Base-by-base conservation (phyloP, 2,329 filamentous ascomycete species). In the Colletotrichum simmondsii region DNA sequence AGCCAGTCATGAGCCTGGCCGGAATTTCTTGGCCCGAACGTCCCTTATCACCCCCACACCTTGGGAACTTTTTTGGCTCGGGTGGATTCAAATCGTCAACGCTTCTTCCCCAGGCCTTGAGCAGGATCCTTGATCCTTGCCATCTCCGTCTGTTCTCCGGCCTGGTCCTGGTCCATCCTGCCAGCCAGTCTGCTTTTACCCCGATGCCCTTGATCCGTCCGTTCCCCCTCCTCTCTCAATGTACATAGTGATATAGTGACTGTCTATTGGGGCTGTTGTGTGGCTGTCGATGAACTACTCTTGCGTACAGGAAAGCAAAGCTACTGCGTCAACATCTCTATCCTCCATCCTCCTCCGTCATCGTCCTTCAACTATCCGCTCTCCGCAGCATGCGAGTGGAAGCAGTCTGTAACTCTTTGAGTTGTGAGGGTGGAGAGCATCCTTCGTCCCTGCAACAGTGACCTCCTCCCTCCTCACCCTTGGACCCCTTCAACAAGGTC, bases 31-130 rank as follows among this genome's bases (percentile, higher is more conserved):
- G 62, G 57, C 32, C 32, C 26, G 49, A 35, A 46, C 49, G 28
- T 58, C 61, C 62, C 71, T 73, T 71, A 71, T 71, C 71, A 67
- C 67, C 67, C 71, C 67, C 67, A 67, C 67, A 67, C 68, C 24
- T 71, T 71, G 62, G 66, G 67, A 73, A 73, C 68, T 71, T 73
- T 71, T 71, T 71, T 65, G 71, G 61, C 66, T 62, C 30, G 62
- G 53, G 61, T 71, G 71, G 71, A 32, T 49, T 65, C 65, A 42
- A 42, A 14, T 49, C 54, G 42, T 28, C n/a, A 4, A 14, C 49
- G 52, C 24, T 32, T 35, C 16, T 72, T 72, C 66, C 70, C 66
- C 70, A 65, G 70, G 65, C 66, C 26, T 28, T 24, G 24, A 30
- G 26, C 8, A 16, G 14, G 6, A 22, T 8, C 57, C 57, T 10